phyloP scores from a whole-genome alignment of 139 green algal species.

The Chlorella sorokiniana region DNA sequence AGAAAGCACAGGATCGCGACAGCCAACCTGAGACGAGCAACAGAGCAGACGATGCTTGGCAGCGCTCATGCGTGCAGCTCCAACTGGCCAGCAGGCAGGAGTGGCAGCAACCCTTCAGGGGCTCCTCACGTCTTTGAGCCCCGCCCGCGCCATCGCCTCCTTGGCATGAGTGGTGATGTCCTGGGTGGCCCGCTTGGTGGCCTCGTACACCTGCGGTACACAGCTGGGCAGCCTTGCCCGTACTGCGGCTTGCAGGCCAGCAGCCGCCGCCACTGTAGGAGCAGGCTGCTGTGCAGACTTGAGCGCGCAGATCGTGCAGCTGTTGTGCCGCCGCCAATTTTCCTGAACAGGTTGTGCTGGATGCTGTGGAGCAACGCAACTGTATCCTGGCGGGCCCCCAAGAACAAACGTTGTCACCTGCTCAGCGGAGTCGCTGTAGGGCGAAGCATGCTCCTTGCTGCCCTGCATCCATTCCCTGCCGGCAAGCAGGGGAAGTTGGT shows the following conservation, averaged over 20 bases:
- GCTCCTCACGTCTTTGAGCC: neutral
- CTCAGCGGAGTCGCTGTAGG: neutral
- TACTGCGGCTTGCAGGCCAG: neutral
- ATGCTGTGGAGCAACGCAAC: neutral
- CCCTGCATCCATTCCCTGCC: slow-evolving; percentile 33
- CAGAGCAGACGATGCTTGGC: no score
- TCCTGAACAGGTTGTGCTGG: neutral
- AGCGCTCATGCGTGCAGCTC: no score
- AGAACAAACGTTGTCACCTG: neutral
- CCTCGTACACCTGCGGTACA: neutral
- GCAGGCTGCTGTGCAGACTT: no score
- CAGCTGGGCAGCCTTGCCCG: neutral
- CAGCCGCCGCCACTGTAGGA: no score
- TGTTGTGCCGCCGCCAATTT: no score
- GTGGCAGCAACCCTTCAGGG: no score
- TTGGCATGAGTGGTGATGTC: slow-evolving; percentile 9
- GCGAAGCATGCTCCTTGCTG: slow-evolving; percentile 2
- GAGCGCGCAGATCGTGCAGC: no score
- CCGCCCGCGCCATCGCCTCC: neutral
- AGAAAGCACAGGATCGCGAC: no score
- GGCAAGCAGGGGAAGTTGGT: no score
- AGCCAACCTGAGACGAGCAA: no score
- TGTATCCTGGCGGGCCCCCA: neutral
- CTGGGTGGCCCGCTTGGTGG: slow-evolving; percentile 10
- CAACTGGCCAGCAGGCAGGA: no score